Evolutionary conservation across 345 rosid genomes (phyloP).

Genomic region (Pugionium cornutum): DNA sequence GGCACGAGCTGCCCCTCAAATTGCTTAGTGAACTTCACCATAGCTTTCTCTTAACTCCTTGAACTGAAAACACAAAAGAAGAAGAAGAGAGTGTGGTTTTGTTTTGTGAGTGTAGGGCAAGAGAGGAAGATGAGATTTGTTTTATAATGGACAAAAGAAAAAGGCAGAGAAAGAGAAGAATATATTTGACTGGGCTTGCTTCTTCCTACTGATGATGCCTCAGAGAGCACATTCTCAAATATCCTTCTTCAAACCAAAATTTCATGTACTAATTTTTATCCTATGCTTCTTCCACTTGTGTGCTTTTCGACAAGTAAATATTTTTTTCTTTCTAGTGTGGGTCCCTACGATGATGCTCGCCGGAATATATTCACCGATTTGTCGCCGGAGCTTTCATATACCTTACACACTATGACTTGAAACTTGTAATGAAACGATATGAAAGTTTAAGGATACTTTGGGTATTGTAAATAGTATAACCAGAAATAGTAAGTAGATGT

Average conservation of each 20-base stretch:
- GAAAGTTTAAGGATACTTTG: slow-evolving; percentile 8
- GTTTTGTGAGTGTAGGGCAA: slow-evolving; percentile 47
- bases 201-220: slow-evolving; percentile 39
- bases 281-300: slow-evolving; percentile 70
- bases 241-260: slow-evolving; percentile 45
- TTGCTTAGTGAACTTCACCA: slow-evolving; percentile 92
- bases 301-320: slow-evolving; percentile 18
- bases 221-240: slow-evolving; percentile 62
- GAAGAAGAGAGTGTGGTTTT: slow-evolving; percentile 23
- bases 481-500: slow-evolving; percentile 25
- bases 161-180: slow-evolving; percentile 37
- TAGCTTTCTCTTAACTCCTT: slow-evolving; percentile 34
- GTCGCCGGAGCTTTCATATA: too few species aligned
- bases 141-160: slow-evolving; percentile 47
- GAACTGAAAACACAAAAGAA: slow-evolving; percentile 12
- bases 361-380: slow-evolving; percentile 21
- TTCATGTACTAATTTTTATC: slow-evolving; percentile 37
- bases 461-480: slow-evolving; percentile 12
- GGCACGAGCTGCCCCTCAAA: slow-evolving; percentile 94
- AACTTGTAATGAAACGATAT: slow-evolving; percentile 8
- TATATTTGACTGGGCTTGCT: slow-evolving; percentile 42
- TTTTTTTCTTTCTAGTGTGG: slow-evolving; percentile 18
- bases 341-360: slow-evolving; percentile 21
- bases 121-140: slow-evolving; percentile 44
- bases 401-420: background rate